Evolutionary conservation across 2,329 filamentous ascomycete genomes (phyloP).

Genomic region (Didymella segeticola): DNA sequence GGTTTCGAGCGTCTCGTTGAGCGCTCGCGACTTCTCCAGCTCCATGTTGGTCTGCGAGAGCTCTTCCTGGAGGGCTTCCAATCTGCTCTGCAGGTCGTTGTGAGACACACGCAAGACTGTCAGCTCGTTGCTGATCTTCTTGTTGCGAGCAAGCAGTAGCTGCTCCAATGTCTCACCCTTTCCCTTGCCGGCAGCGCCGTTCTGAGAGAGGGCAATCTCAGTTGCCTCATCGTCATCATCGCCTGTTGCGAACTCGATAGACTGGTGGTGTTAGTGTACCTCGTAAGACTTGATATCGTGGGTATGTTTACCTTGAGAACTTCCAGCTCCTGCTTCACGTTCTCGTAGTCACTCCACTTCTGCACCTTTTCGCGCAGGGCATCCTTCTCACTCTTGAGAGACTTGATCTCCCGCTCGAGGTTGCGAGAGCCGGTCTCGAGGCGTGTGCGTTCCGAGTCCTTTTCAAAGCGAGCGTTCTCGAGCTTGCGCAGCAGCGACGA

Average conservation of each 20-base stretch:
- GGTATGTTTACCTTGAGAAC: conserved; percentile 73
- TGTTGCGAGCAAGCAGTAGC: conserved; percentile 89
- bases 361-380: conserved; percentile 79
- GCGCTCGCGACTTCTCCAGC: conserved; percentile 80
- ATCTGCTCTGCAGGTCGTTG: conserved; percentile 82
- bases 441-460: conserved; percentile 78
- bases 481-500: conserved; percentile 88
- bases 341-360: conserved; percentile 93
- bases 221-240: conserved; percentile 66
- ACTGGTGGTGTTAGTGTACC: conserved; percentile 54
- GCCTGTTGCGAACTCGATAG: conserved; percentile 93
- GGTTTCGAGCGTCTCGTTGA: conserved; percentile 89
- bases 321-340: conserved; percentile 93
- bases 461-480: conserved; percentile 82
- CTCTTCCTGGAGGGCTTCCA: conserved; percentile 83
- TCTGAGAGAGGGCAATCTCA: conserved; percentile 47
- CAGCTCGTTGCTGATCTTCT: conserved; percentile 93
- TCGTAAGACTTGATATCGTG: not conserved
- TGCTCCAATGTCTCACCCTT: conserved; percentile 88
- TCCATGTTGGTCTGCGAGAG: conserved; percentile 84
- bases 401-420: conserved; percentile 78
- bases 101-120: conserved; percentile 93
- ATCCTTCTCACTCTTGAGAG: conserved; percentile 82
- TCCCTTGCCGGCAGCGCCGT: conserved; percentile 60
- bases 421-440: conserved; percentile 77